Percentiles rank a stretch among this genome's conserved stretches.
phyloP scores from a whole-genome alignment of 192 early-diverging fungal species.

The Martensiomyces pterosporus region DNA sequence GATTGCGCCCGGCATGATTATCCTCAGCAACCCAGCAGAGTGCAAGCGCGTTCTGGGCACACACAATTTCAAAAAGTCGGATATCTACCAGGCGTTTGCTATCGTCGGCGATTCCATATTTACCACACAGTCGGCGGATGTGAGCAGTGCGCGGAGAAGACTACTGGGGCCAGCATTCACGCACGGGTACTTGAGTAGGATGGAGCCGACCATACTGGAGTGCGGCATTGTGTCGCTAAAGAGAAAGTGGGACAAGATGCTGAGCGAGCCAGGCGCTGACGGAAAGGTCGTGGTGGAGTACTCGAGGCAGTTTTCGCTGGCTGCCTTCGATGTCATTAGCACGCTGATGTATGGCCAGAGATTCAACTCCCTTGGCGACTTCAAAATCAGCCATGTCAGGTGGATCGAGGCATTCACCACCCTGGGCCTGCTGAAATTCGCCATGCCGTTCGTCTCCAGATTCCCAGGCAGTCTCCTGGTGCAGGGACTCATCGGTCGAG shows the following conservation, averaged over 20 bases:
- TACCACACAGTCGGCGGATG: background rate
- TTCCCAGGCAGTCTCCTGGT: background rate
- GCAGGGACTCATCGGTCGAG: too few species aligned
- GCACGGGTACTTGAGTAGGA: background rate
- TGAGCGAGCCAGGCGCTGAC: too few species aligned
- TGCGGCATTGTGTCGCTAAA: background rate
- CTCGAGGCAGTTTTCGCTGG: background rate
- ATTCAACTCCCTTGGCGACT: too few species aligned
- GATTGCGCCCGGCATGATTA: background rate
- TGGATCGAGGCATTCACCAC: background rate
- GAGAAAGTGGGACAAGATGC: background rate
- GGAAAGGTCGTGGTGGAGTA: background rate
- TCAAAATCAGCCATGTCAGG: too few species aligned
- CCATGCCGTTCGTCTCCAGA: background rate
- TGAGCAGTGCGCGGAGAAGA: slow-evolving; percentile 1
- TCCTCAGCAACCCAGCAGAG: background rate
- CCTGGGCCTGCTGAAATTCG: background rate
- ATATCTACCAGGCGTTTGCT: background rate
- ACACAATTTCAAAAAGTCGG: background rate
- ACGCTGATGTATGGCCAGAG: background rate
- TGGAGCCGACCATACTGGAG: slow-evolving; percentile 2
- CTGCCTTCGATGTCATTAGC: background rate
- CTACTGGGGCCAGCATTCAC: slow-evolving; percentile 2
- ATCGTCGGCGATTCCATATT: background rate
- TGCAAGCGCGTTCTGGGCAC: background rate